Base-by-base conservation (phyloP, 192 early-diverging fungal genomes). In the Linnemannia zychae region DNA sequence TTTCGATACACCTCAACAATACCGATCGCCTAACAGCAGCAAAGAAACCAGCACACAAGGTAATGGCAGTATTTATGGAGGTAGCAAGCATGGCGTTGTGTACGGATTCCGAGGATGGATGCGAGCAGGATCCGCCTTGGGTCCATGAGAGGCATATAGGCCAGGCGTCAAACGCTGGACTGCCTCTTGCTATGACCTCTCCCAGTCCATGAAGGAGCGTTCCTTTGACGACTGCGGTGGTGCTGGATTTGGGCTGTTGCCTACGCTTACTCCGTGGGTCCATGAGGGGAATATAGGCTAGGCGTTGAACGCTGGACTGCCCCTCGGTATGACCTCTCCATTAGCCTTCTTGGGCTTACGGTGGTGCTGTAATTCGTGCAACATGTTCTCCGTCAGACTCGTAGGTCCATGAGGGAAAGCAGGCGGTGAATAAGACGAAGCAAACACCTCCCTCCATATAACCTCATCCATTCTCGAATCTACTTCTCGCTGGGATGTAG, bases 361-460 rank as follows among this genome's bases (percentile, higher is more conserved):
- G 69, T 77, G 76, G 67, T 71, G 76, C 47, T 71, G 76, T n/a
- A 71, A 36, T 60, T 63, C 67, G 69, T 40, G 49, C 68, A 76
- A 46, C 46, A 71, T 77, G 76, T 44, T 77, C 76, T 77, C 76
- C 53, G 76, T 77, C 67, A 77, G 76, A 36, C 76, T 77, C 76
- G 67, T 77, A 68, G 76, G 76, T 77, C 36, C 76, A 71, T 77
- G 76, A 77, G 69, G 76, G 68, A 33, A 33, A 71, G 17, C 15
- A 17, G n/a, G 6, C 36, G 33, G 46, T 47, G 15, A 66, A 24
- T 3, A 75, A 28, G 60, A 63, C 44, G 74, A 37, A 22, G 63
- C n/a, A 60, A 63, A 28, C 31, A 66, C 16, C 40, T 20, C 69
- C 76, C 76, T 77, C 76, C 34, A 69, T 60, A 77, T 44, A 68